phyloP scores from a whole-genome alignment of 768 basidiomycete genomes.

The Pilatotrama ljubarskyi region DNA sequence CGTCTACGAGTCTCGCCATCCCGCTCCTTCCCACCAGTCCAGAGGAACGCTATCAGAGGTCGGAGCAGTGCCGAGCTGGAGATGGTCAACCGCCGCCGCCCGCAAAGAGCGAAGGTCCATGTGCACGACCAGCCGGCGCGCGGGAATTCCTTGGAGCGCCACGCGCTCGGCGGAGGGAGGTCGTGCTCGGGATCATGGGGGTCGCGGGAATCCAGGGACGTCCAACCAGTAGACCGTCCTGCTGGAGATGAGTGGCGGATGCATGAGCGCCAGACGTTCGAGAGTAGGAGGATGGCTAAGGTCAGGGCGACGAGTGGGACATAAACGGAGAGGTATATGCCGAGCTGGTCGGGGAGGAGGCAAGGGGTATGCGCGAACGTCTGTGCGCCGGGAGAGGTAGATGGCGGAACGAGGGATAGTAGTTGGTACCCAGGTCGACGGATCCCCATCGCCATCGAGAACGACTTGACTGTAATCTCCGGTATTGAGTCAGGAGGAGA shows the following conservation, averaged over 20 bases:
- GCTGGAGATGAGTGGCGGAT: constrained; percentile 3
- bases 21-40: neutral
- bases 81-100: constrained; percentile 1
- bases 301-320: constrained; percentile 66
- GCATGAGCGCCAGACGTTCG: constrained; percentile 28
- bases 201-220: constrained; percentile 4
- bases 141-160: constrained; percentile 20
- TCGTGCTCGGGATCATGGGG: constrained; percentile 19
- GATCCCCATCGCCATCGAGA: constrained; percentile 90
- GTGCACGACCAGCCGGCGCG: constrained; percentile 14
- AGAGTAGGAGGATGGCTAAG: constrained; percentile 44
- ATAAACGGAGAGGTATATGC: constrained; percentile 75
- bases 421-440: constrained; percentile 86
- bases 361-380: constrained; percentile 62
- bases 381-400: constrained; percentile 34
- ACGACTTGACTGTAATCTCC: constrained; percentile 87
- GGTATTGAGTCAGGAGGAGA: constrained; percentile 37
- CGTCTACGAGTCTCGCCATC: constrained; percentile 16
- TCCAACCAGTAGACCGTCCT: constrained; percentile 5
- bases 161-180: constrained; percentile 25
- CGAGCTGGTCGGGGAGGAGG: constrained; percentile 80
- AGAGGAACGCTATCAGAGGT: neutral
- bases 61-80: neutral
- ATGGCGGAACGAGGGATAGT: constrained; percentile 60
- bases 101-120: constrained; percentile 1